These are phyloP conservation scores for Scedosporium minutisporum DNA, from an alignment of 2,329 filamentous ascomycete species.

Conservation along the genomic window DNA sequence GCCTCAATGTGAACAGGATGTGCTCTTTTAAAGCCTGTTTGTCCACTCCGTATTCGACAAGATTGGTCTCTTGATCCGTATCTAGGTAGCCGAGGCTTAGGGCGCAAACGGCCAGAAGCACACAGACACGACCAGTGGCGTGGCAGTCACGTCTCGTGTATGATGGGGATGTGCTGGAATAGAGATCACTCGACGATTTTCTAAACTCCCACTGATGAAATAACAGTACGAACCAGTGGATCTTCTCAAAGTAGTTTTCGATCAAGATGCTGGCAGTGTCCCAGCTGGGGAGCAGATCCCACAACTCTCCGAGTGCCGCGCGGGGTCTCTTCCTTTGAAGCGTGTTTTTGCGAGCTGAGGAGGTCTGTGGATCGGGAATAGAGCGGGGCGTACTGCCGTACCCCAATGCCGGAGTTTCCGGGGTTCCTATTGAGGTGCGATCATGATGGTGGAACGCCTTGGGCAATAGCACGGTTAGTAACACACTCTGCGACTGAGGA, in stretches of 20 bases:
- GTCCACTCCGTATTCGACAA: too few species aligned
- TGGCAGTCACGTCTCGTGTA: too few species aligned
- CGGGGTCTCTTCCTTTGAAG: not conserved
- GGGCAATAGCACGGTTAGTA: not conserved
- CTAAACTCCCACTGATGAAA: slow-evolving; percentile 19
- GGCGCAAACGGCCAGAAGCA: too few species aligned
- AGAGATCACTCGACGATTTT: slow-evolving; percentile 8
- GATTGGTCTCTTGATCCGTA: too few species aligned
- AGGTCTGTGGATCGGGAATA: not conserved
- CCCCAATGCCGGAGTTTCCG: slow-evolving; percentile 11
- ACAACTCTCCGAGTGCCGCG: not conserved
- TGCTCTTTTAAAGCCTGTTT: too few species aligned
- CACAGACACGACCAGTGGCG: too few species aligned
- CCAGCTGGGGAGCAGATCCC: slow-evolving; percentile 12
- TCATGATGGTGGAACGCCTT: slow-evolving; percentile 14
- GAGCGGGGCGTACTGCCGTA: slow-evolving; percentile 9
- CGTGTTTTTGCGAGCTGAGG: not conserved
- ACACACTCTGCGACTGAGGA: not conserved
- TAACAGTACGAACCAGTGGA: slow-evolving; percentile 28
- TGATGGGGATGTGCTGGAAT: slow-evolving; percentile 6
- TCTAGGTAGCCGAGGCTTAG: too few species aligned
- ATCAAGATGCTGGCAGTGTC: slow-evolving; percentile 18
- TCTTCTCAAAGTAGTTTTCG: slow-evolving; percentile 26
- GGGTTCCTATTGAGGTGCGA: slow-evolving; percentile 8
- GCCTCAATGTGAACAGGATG: too few species aligned